These are phyloP conservation scores for Lepraria neglecta DNA, from an alignment of 495 filamentous ascomycete species.

Conservation along the genomic window DNA sequence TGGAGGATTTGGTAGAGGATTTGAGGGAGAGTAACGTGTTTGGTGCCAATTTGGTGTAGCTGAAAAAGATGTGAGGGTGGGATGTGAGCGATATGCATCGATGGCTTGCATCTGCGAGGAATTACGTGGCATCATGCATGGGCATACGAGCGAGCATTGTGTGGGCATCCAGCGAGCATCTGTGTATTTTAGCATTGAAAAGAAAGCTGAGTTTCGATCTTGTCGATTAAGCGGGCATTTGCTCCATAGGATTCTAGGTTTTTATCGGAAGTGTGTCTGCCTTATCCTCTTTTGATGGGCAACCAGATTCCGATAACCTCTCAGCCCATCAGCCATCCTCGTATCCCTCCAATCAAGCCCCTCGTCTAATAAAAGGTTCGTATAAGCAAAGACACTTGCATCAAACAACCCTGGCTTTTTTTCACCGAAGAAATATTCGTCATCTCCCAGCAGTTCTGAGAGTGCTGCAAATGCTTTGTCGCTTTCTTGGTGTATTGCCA, in stretches of 20 bases:
- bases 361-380: slow-evolving; percentile 67
- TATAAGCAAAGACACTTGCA: slow-evolving; percentile 84
- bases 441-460: slow-evolving; percentile 56
- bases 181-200: background rate
- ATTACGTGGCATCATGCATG: background rate
- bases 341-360: slow-evolving; percentile 52
- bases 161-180: background rate
- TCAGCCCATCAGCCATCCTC: slow-evolving; percentile 37
- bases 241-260: too few relatives aligned
- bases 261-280: slow-evolving; percentile 31
- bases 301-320: slow-evolving; percentile 43
- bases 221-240: background rate
- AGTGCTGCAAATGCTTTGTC: slow-evolving; percentile 69
- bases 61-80: background rate
- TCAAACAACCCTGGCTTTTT: slow-evolving; percentile 69
- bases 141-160: slow-evolving; percentile 1
- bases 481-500: slow-evolving; percentile 60
- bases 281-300: slow-evolving; percentile 48
- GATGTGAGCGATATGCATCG: background rate
- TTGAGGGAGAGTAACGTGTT: slow-evolving; percentile 64
- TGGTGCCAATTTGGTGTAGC: slow-evolving; percentile 21
- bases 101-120: background rate
- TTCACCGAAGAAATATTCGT: slow-evolving; percentile 61
- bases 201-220: too few relatives aligned
- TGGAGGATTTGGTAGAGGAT: slow-evolving; percentile 87